phyloP scores from a whole-genome alignment of 75 land plant species.

The Gnetum montanum region DNA sequence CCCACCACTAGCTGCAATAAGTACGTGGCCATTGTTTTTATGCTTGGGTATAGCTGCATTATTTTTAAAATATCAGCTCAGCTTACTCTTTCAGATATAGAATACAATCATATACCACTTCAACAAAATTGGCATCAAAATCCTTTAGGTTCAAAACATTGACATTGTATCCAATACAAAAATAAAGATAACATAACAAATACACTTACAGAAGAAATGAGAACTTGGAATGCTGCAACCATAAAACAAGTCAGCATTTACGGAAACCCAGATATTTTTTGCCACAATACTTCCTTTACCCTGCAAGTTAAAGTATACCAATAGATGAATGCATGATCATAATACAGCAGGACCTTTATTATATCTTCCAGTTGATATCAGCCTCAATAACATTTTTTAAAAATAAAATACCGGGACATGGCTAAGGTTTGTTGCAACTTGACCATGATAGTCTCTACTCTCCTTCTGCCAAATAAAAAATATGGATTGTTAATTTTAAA shows the following conservation, averaged over 20 bases:
- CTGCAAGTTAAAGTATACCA: no score
- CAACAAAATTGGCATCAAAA: neutral
- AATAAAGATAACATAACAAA: neutral
- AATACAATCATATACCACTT: neutral
- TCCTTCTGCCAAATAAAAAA: no score
- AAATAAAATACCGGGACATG: no score
- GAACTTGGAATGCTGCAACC: slow-evolving; percentile 59
- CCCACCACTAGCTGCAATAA: slow-evolving; percentile 97
- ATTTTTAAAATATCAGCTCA: neutral
- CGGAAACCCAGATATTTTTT: slow-evolving; percentile 62
- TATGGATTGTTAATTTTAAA: no score
- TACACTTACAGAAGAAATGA: slow-evolving; percentile 48
- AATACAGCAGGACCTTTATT: no score
- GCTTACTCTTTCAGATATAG: neutral
- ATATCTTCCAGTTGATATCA: no score
- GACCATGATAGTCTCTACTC: no score
- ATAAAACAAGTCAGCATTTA: slow-evolving; percentile 28
- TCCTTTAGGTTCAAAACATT: neutral
- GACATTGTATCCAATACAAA: neutral
- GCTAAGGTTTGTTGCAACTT: no score
- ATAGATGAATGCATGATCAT: no score
- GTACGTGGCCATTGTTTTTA: slow-evolving; percentile 60
- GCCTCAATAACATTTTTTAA: no score
- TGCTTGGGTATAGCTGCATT: slow-evolving; percentile 21
- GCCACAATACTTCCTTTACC: slow-evolving; percentile 5